These are phyloP conservation scores for Yarrowia sp. DNA, from an alignment of 805 yeast genomes.

Conservation along the genomic window DNA sequence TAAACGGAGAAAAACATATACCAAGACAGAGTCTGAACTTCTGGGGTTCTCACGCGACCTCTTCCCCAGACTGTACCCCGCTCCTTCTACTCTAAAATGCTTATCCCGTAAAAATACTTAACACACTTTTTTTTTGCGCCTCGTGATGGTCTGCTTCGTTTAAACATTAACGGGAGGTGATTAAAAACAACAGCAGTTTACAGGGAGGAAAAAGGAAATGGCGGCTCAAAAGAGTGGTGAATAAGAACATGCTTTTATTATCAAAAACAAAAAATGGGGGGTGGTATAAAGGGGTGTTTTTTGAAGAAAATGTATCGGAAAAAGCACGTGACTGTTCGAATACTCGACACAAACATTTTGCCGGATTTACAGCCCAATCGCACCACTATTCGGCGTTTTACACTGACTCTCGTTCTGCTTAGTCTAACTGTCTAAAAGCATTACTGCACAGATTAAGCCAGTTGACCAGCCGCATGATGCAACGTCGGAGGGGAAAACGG, in stretches of 20 bases:
- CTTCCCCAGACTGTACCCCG: too few relatives aligned
- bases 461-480: slow-evolving; percentile 7
- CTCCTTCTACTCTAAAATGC: too few relatives aligned
- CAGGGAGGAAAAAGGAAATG: neutral
- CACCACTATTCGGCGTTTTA: neutral
- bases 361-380: neutral
- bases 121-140: neutral
- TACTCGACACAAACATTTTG: neutral
- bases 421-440: neutral
- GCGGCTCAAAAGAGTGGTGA: neutral
- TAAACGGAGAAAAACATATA: too few relatives aligned
- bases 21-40: too few relatives aligned
- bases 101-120: too few relatives aligned
- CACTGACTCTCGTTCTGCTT: neutral
- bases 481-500: neutral
- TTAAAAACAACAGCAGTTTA: too few relatives aligned
- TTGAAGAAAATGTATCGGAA: too few relatives aligned
- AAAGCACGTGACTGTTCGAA: too few relatives aligned
- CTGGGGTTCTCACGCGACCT: too few relatives aligned
- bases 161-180: too few relatives aligned
- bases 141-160: neutral
- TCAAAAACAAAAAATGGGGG: too few relatives aligned
- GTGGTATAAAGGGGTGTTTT: neutral
- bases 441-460: neutral
- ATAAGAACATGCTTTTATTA: neutral